A percentile compares a stretch with the other conserved stretches of the same genome.
phyloP scores from a whole-genome alignment of 768 basidiomycete genomes.

The Paxillus involutus region DNA sequence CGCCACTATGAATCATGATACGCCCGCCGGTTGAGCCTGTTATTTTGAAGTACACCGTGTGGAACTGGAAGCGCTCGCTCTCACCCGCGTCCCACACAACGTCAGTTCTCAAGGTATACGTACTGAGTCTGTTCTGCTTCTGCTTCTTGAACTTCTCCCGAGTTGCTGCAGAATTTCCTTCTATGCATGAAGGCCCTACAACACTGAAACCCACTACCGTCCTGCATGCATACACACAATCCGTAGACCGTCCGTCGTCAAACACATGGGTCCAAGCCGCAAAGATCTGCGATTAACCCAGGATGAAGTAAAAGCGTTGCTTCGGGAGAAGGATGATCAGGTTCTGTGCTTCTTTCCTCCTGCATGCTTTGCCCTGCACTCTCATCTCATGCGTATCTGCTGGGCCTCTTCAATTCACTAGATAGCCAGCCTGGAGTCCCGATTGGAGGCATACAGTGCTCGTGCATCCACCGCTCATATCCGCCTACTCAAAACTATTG shows the following conservation, averaged over 20 bases:
- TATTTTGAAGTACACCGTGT: no score
- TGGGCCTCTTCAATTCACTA: background rate
- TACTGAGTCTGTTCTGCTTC: no score
- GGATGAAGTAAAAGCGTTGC: conserved; percentile 16
- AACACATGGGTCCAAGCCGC: conserved; percentile 25
- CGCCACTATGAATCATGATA: no score
- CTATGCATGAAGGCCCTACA: conserved; percentile 12
- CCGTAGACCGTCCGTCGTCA: conserved; percentile 1
- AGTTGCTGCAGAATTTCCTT: conserved; percentile 10
- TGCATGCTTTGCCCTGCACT: background rate
- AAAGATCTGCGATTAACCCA: conserved; percentile 16
- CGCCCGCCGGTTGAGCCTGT: no score
- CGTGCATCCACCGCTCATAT: conserved; percentile 43
- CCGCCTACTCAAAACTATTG: conserved; percentile 49
- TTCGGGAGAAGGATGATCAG: conserved; percentile 28
- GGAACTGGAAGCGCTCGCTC: no score
- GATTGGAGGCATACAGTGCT: conserved; percentile 36
- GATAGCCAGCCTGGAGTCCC: conserved; percentile 30
- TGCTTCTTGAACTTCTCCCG: no score
- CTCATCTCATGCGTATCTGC: background rate
- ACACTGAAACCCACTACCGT: background rate
- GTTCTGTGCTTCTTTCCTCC: conserved; percentile 5
- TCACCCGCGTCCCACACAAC: no score
- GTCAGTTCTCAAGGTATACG: no score
- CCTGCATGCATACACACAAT: conserved; percentile 5